A percentile compares a stretch with the other conserved stretches of the same genome.
Conservation (phyloP, 2,329 filamentous ascomycete genomes). For the Chalaropsis ovoidea region DNA sequence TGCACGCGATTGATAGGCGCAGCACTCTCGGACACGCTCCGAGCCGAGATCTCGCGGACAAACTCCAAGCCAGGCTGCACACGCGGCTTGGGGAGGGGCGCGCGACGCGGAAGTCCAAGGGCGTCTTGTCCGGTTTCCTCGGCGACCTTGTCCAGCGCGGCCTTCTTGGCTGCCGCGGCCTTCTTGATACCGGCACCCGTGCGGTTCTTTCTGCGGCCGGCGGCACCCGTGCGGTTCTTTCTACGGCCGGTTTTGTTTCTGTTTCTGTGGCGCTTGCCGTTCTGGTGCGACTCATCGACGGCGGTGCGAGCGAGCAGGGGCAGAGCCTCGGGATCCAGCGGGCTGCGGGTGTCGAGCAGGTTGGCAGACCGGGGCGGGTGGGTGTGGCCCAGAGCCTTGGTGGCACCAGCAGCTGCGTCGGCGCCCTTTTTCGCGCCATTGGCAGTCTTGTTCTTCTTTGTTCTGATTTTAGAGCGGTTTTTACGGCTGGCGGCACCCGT, state of each 20-base stretch:
- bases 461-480: not conserved
- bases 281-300: not conserved
- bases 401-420: not conserved
- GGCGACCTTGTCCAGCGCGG: not conserved
- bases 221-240: not conserved
- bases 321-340: not conserved
- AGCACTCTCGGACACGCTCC: not conserved
- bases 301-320: not conserved
- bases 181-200: not conserved
- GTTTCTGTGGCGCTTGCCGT: not conserved
- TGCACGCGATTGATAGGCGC: conserved; percentile 19
- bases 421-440: not conserved
- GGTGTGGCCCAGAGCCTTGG: not conserved
- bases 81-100: not conserved
- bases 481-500: conserved; percentile 8
- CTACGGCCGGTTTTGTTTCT: not conserved
- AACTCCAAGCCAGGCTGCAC: not conserved
- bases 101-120: not conserved
- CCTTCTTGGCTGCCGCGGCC: not conserved
- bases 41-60: not conserved
- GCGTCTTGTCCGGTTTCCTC: not conserved
- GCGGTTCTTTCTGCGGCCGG: conserved; percentile 17
- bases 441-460: too few species aligned
- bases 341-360: not conserved
- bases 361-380: not conserved